Percentiles rank a stretch among this genome's conserved stretches.
These are phyloP conservation scores for Didymella sp. DNA, from an alignment of 2,329 filamentous ascomycete genomes.

Conservation along the genomic window DNA sequence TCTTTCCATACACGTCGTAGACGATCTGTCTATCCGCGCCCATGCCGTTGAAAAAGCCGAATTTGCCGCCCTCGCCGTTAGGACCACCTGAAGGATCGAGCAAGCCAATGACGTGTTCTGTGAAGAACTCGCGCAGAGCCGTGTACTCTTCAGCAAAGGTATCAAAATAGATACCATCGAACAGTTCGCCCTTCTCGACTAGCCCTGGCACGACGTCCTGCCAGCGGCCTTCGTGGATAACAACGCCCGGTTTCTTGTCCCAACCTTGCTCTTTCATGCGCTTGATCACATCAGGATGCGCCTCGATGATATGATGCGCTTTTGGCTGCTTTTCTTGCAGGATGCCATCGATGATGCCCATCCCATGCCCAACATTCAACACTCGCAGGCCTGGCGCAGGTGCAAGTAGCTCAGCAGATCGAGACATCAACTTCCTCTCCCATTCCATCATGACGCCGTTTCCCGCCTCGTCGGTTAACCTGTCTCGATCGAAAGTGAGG, in stretches of 20 bases:
- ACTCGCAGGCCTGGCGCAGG: constrained; percentile 52
- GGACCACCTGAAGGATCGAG: constrained; percentile 63
- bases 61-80: constrained; percentile 57
- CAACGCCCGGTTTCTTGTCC: constrained; percentile 58
- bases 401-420: constrained; percentile 53
- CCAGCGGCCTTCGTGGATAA: constrained; percentile 58
- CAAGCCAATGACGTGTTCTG: constrained; percentile 81
- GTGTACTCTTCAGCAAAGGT: constrained; percentile 95
- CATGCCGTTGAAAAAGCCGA: constrained; percentile 75
- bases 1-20: constrained; percentile 92
- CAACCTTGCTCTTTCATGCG: constrained; percentile 56
- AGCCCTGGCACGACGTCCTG: constrained; percentile 58
- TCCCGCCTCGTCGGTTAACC: constrained; percentile 56
- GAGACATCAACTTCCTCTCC: constrained; percentile 59
- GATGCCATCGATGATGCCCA: constrained; percentile 59
- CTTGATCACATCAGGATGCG: constrained; percentile 57
- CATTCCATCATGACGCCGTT: constrained; percentile 64
- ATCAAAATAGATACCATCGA: constrained; percentile 82
- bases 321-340: constrained; percentile 54
- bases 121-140: constrained; percentile 85
- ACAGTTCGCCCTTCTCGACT: constrained; percentile 51
- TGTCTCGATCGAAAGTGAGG: constrained; percentile 57
- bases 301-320: constrained; percentile 60
- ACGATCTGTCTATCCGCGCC: constrained; percentile 91
- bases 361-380: constrained; percentile 59